Evolutionary conservation across 371 early-diverging fungal genomes (phyloP).

Genomic region (Chytridium lagenaria): DNA sequence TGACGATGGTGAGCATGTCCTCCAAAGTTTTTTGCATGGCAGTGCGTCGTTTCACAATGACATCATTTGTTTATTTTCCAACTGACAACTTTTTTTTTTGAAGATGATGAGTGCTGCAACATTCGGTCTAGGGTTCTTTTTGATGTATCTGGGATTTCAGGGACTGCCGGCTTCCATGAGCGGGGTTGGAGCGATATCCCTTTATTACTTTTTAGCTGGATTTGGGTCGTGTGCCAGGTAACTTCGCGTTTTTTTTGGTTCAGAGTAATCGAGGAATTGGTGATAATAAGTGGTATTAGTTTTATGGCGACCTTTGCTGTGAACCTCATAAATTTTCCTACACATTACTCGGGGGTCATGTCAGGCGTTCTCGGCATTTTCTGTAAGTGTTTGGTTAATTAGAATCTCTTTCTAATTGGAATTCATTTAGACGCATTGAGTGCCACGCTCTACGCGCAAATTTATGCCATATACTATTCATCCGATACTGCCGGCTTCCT

Average conservation of each 20-base stretch:
- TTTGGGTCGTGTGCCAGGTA: slow-evolving; percentile 24
- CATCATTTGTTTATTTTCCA: no score
- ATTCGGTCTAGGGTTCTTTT: slow-evolving; percentile 5
- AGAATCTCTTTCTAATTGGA: not conserved
- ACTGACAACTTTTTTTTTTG: slow-evolving; percentile 1
- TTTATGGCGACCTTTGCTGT: slow-evolving; percentile 25
- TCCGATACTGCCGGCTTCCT: slow-evolving; percentile 20
- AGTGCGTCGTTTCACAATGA: not conserved
- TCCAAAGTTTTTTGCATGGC: no score
- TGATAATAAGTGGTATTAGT: not conserved
- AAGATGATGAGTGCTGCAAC: slow-evolving; percentile 6
- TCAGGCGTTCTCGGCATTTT: slow-evolving; percentile 29
- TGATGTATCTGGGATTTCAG: slow-evolving; percentile 10
- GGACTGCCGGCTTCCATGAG: not conserved
- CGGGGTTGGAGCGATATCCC: slow-evolving; percentile 11
- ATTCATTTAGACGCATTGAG: slow-evolving; percentile 21
- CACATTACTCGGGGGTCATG: slow-evolving; percentile 20
- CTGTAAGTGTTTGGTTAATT: slow-evolving; percentile 9
- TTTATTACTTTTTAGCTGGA: slow-evolving; percentile 26
- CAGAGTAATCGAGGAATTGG: not conserved
- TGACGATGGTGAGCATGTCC: slow-evolving; percentile 9
- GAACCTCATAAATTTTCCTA: slow-evolving; percentile 20
- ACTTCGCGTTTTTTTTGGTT: not conserved
- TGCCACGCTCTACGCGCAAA: slow-evolving; percentile 22
- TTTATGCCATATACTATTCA: slow-evolving; percentile 7